Percentiles rank a stretch among this genome's conserved stretches.
phyloP scores from a whole-genome alignment of 1,284 basidiomycete genomes.

The Lignosus rhinocerotis region DNA sequence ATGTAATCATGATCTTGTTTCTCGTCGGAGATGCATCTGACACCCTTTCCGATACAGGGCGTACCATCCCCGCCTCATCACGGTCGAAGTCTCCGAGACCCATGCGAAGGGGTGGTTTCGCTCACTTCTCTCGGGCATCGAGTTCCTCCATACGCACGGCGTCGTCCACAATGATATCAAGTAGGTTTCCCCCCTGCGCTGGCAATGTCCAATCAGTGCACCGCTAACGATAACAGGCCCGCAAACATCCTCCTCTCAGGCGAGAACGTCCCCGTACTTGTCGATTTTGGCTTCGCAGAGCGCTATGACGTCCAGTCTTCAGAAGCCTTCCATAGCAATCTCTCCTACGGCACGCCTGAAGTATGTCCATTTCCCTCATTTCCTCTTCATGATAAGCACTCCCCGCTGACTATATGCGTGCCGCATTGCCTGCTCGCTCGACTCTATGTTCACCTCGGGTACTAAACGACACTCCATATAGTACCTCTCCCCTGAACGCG shows the following conservation, averaged over 20 bases:
- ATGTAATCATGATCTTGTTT: conserved; percentile 57
- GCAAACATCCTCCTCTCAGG: conserved; percentile 84
- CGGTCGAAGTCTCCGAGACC: conserved; percentile 78
- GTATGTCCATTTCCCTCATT: conserved; percentile 37
- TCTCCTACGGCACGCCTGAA: conserved; percentile 90
- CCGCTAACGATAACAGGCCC: conserved; percentile 50
- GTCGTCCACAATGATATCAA: conserved; percentile 97
- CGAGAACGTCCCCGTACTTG: conserved; percentile 76
- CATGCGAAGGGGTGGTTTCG: conserved; percentile 84
- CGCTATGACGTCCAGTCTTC: conserved; percentile 62
- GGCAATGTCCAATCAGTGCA: background rate
- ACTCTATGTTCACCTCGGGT: background rate
- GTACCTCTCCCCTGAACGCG: conserved; percentile 89
- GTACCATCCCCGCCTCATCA: conserved; percentile 75
- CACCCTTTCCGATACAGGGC: conserved; percentile 48
- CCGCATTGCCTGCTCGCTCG: background rate
- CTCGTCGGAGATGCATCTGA: background rate
- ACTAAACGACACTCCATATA: conserved; percentile 30
- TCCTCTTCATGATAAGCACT: background rate
- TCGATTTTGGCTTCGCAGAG: conserved; percentile 93
- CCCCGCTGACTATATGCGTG: conserved; percentile 7
- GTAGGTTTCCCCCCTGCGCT: conserved; percentile 43
- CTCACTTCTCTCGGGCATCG: conserved; percentile 83
- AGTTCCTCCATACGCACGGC: conserved; percentile 83
- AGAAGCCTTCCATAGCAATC: conserved; percentile 78